These are phyloP conservation scores for Mycena pura DNA, from an alignment of 768 basidiomycete genomes.

Conservation along the genomic window DNA sequence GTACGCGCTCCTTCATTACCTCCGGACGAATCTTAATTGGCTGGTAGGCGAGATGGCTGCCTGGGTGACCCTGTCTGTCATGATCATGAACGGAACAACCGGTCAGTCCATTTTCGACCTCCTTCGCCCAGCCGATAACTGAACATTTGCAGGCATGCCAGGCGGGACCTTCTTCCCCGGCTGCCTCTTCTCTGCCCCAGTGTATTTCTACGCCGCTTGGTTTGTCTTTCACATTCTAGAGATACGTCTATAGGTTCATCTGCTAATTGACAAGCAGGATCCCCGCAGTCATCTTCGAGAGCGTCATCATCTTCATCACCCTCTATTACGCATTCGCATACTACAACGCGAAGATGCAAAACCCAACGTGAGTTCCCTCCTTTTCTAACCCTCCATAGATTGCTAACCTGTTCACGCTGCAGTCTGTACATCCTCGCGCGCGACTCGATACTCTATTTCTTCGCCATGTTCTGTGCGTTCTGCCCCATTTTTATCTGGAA, in stretches of 20 bases:
- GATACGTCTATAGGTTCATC: too few species aligned
- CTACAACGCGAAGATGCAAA: slow-evolving; percentile 4
- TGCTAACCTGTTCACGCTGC: not conserved
- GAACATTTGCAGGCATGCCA: slow-evolving; percentile 16
- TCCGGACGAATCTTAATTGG: not conserved
- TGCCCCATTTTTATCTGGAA: too few species aligned
- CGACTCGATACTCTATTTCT: slow-evolving; percentile 33
- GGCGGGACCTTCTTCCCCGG: slow-evolving; percentile 26
- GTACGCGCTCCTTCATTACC: not conserved
- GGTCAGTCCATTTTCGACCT: not conserved
- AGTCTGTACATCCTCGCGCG: slow-evolving; percentile 27
- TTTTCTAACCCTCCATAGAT: too few species aligned
- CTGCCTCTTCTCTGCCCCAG: slow-evolving; percentile 24
- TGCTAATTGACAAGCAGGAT: slow-evolving; percentile 23
- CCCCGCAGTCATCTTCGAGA: slow-evolving; percentile 30
- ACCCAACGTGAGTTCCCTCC: slow-evolving; percentile 3
- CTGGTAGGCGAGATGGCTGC: slow-evolving; percentile 7
- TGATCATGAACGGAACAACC: slow-evolving; percentile 8
- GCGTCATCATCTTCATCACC: slow-evolving; percentile 28
- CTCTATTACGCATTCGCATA: slow-evolving; percentile 23
- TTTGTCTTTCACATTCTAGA: not conserved
- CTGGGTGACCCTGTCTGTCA: slow-evolving; percentile 5
- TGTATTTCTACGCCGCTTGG: slow-evolving; percentile 28
- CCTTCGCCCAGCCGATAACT: not conserved
- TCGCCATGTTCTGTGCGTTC: slow-evolving; percentile 29